A percentile compares a stretch with the other conserved stretches of the same genome.
phyloP scores from a whole-genome alignment of 169 alveolate species.

The Eimeria falciformis region DNA sequence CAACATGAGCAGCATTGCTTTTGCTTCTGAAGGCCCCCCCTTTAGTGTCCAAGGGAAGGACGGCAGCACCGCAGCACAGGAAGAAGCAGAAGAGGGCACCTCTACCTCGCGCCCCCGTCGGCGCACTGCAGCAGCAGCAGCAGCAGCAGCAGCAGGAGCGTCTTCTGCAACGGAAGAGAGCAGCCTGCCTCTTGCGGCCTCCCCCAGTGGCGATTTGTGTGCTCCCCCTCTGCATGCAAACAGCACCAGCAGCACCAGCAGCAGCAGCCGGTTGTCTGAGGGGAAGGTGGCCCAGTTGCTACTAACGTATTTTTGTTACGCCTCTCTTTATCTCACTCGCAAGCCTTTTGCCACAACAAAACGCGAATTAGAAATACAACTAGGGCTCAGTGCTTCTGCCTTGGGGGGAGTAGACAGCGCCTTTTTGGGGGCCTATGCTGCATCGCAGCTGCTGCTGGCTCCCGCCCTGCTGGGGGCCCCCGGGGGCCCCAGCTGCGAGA shows the following conservation, averaged over 20 bases:
- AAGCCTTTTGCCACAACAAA: conserved; percentile 83
- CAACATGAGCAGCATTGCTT: conserved; percentile 17
- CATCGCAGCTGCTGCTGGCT: conserved; percentile 79
- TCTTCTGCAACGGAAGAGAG: no score
- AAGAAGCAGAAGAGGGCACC: neutral
- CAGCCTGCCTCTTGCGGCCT: neutral
- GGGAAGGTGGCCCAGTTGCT: conserved; percentile 42
- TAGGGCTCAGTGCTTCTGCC: conserved; percentile 72
- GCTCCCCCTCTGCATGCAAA: neutral
- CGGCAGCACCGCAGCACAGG: neutral
- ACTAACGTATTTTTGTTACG: conserved; percentile 80
- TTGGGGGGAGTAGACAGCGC: conserved; percentile 82
- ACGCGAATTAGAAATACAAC: conserved; percentile 75
- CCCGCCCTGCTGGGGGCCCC: conserved; percentile 4
- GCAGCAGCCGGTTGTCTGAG: conserved; percentile 34
- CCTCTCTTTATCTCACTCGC: conserved; percentile 80
- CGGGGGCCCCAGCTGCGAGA: neutral
- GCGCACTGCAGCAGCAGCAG: neutral
- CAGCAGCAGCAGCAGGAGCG: conserved; percentile 53
- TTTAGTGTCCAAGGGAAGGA: neutral
- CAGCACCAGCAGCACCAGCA: conserved; percentile 29
- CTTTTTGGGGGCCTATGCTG: conserved; percentile 80
- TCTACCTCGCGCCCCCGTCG: neutral
- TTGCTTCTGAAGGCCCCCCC: neutral
- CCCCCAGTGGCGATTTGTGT: neutral